phyloP scores from a whole-genome alignment of 306 rosid genomes.

The Echinosophora koreensis region DNA sequence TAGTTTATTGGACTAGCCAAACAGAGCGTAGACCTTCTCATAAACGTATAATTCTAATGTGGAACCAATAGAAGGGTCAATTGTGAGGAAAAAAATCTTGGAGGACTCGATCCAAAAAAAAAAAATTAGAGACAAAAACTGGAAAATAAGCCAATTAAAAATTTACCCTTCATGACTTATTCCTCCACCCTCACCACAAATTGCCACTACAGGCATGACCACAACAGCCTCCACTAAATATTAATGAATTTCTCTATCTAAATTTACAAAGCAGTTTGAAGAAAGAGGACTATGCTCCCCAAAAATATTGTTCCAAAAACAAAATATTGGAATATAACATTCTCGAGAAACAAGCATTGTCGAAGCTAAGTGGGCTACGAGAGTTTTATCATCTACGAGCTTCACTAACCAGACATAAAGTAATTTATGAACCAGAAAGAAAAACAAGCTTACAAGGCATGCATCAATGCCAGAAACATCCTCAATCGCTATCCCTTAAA shows the following conservation, averaged over 20 bases:
- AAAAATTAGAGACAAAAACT: too few relatives aligned
- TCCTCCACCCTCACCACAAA: neutral
- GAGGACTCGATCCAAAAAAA: too few relatives aligned
- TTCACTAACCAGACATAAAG: neutral
- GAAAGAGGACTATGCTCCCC: neutral
- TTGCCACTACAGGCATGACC: neutral
- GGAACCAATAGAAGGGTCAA: too few relatives aligned
- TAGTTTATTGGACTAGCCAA: too few relatives aligned
- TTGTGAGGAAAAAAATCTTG: too few relatives aligned
- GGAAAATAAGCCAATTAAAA: neutral
- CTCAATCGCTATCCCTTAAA: constrained; percentile 7
- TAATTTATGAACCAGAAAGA: constrained; percentile 21
- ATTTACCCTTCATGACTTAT: constrained; percentile 4
- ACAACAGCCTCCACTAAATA: neutral
- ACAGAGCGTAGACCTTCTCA: too few relatives aligned
- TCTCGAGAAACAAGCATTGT: neutral
- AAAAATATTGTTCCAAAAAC: neutral
- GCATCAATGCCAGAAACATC: constrained; percentile 30
- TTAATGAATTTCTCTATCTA: constrained; percentile 26
- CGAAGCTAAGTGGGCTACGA: constrained; percentile 6
- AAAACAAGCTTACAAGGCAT: constrained; percentile 1
- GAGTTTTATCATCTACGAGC: neutral
- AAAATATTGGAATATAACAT: constrained; percentile 8
- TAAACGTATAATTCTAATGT: too few relatives aligned
- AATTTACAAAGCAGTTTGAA: neutral